Evolutionary conservation across 2,329 filamentous ascomycete genomes (phyloP).

Genomic region (Chaetomiaceae sp.): DNA sequence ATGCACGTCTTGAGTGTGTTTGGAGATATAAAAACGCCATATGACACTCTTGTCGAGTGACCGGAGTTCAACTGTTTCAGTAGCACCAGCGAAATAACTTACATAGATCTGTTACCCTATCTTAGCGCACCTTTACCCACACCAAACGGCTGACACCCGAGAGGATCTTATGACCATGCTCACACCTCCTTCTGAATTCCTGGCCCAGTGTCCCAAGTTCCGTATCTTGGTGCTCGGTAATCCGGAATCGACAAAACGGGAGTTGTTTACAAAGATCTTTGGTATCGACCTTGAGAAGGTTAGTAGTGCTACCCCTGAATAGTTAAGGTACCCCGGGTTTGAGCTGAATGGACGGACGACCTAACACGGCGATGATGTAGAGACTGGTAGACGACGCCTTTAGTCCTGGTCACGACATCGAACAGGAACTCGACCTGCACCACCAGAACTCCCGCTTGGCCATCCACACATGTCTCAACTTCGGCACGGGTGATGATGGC

Average conservation of each 20-base stretch:
- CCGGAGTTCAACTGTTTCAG: not conserved
- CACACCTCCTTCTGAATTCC: constrained; percentile 20
- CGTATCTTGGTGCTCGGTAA: constrained; percentile 26
- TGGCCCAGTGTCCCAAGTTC: constrained; percentile 25
- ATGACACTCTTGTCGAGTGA: not conserved
- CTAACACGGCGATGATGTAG: constrained; percentile 5
- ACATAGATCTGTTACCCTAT: too few relatives aligned
- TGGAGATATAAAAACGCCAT: not conserved
- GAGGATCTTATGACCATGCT: constrained; percentile 13
- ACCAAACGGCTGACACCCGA: not conserved
- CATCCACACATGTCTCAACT: constrained; percentile 25
- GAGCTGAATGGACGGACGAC: too few relatives aligned
- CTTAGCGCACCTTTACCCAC: too few relatives aligned
- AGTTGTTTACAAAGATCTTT: constrained; percentile 25
- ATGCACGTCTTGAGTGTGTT: not conserved
- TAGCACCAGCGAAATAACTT: too few relatives aligned
- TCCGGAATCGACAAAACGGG: constrained; percentile 27
- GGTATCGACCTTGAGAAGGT: constrained; percentile 25
- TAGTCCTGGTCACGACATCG: constrained; percentile 19
- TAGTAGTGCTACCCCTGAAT: not conserved
- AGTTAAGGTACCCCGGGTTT: too few relatives aligned
- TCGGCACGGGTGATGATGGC: constrained; percentile 22
- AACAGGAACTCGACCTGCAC: constrained; percentile 19
- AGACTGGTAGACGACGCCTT: constrained; percentile 23
- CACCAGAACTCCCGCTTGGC: constrained; percentile 24